These are phyloP conservation scores for Yamadazyma triangularis DNA, from an alignment of 1,139 yeast species.

Conservation along the genomic window DNA sequence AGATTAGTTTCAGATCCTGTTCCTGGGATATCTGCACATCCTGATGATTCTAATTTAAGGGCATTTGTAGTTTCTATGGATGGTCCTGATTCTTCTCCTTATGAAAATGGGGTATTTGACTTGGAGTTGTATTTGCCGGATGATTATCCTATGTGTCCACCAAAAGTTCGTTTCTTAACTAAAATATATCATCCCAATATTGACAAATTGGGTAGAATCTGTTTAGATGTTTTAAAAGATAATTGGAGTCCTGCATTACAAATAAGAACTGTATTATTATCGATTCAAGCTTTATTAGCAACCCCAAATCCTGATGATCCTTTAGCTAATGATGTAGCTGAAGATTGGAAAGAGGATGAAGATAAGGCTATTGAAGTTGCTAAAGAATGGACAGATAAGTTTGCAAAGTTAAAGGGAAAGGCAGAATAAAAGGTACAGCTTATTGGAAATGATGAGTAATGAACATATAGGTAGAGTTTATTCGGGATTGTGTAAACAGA, in stretches of 20 bases:
- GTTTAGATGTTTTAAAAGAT: slow-evolving; percentile 89
- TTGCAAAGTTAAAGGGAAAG: slow-evolving; percentile 43
- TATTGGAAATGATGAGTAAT: too few species aligned
- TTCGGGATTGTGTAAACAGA: too few species aligned
- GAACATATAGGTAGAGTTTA: too few species aligned
- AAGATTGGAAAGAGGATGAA: slow-evolving; percentile 90
- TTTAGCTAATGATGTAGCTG: slow-evolving; percentile 95
- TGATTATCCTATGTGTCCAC: slow-evolving; percentile 92
- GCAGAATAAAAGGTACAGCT: too few species aligned
- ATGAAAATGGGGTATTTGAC: slow-evolving; percentile 72
- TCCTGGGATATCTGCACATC: slow-evolving; percentile 89
- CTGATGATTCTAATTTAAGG: slow-evolving; percentile 89
- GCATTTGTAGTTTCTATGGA: slow-evolving; percentile 82
- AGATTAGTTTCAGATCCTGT: slow-evolving; percentile 91
- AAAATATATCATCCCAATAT: slow-evolving; percentile 96
- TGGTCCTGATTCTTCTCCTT: slow-evolving; percentile 87
- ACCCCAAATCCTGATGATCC: slow-evolving; percentile 99
- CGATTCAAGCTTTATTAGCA: slow-evolving; percentile 89
- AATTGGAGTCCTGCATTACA: slow-evolving; percentile 98
- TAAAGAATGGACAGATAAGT: slow-evolving; percentile 76
- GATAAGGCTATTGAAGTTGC: slow-evolving; percentile 77
- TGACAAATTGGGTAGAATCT: slow-evolving; percentile 90
- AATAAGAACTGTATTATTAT: slow-evolving; percentile 86
- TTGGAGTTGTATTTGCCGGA: slow-evolving; percentile 80
- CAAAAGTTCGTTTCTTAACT: slow-evolving; percentile 87